These are phyloP conservation scores for Corinectria fuckeliana DNA, from an alignment of 2,329 filamentous ascomycete genomes.

Conservation along the genomic window DNA sequence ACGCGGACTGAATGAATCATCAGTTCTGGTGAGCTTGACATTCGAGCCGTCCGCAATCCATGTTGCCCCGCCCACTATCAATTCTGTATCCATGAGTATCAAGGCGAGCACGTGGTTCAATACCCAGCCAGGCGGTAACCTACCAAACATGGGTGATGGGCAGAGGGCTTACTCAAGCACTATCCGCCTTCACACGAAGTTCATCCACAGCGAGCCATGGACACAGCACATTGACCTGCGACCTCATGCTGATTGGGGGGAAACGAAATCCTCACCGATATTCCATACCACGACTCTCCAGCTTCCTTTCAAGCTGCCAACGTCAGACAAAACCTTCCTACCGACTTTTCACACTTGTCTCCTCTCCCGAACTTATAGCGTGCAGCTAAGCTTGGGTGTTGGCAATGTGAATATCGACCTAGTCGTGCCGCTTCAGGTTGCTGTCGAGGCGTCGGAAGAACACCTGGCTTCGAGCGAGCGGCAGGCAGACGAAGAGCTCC, in stretches of 20 bases:
- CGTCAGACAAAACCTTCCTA: not conserved
- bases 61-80: not conserved
- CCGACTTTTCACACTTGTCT: conserved; percentile 1
- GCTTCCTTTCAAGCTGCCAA: not conserved
- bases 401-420: not conserved
- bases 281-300: not conserved
- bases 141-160: not conserved
- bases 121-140: not conserved
- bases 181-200: not conserved
- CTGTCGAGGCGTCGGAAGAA: not conserved
- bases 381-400: not conserved
- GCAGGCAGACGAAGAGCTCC: not conserved
- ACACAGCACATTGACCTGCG: not conserved
- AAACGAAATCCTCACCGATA: not conserved
- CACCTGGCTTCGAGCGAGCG: not conserved
- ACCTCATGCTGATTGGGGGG: too few relatives aligned
- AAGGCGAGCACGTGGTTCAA: not conserved
- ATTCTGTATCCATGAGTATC: not conserved
- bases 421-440: not conserved
- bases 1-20: not conserved
- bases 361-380: not conserved
- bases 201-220: not conserved
- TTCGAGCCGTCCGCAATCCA: not conserved
- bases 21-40: not conserved
- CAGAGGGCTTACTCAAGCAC: not conserved